phyloP scores from a whole-genome alignment of 2,329 filamentous ascomycete genomes.

The Myrmaecium sp. region DNA sequence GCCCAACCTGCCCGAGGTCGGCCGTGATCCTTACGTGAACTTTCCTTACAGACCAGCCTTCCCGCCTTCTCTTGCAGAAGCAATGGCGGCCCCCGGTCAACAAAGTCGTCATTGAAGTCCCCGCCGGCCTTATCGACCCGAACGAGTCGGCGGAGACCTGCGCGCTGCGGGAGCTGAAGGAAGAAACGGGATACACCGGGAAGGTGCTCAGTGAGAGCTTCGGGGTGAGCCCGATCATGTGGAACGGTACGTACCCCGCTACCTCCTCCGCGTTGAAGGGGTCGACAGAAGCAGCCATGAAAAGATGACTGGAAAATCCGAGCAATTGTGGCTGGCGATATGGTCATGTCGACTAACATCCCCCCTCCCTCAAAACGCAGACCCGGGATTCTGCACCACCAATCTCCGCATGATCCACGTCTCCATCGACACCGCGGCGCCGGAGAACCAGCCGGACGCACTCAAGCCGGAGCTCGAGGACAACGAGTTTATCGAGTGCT shows the following conservation, averaged over 20 bases:
- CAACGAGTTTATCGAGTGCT: slow-evolving; percentile 69
- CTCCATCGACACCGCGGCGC: slow-evolving; percentile 48
- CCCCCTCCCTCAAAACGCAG: slow-evolving; percentile 8
- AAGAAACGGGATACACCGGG: slow-evolving; percentile 49
- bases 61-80: slow-evolving; percentile 23
- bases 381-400: slow-evolving; percentile 26
- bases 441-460: slow-evolving; percentile 53
- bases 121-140: slow-evolving; percentile 43
- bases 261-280: no score
- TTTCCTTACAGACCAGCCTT: slow-evolving; percentile 12
- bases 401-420: slow-evolving; percentile 51
- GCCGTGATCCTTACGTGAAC: background rate
- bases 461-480: slow-evolving; percentile 53
- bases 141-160: slow-evolving; percentile 40
- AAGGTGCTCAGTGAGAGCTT: slow-evolving; percentile 17
- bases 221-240: slow-evolving; percentile 24
- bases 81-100: slow-evolving; percentile 46
- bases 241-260: slow-evolving; percentile 19
- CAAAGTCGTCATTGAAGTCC: slow-evolving; percentile 44
- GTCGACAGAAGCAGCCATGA: no score
- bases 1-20: no score
- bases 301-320: background rate
- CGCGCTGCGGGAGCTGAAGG: slow-evolving; percentile 43
- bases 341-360: background rate
- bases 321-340: background rate